phyloP scores from a whole-genome alignment of 2,329 filamentous ascomycete genomes.

The Xylaria hypoxylon region DNA sequence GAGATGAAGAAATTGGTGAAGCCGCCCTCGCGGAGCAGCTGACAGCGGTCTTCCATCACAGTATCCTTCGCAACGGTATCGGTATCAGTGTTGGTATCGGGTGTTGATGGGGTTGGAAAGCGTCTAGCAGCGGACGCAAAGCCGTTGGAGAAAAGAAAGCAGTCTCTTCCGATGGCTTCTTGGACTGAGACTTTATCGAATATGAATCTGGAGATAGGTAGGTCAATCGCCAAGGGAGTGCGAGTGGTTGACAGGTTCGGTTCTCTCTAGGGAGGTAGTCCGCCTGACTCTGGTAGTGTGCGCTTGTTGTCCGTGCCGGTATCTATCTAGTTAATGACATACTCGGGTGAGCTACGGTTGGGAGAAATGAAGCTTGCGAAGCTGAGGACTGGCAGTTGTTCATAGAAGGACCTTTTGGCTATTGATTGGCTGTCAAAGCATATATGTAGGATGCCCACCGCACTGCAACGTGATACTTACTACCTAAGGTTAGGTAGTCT shows the following conservation, averaged over 20 bases:
- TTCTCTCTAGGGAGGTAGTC: conserved; percentile 1
- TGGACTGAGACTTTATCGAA: not conserved
- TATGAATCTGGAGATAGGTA: not conserved
- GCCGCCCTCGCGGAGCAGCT: conserved; percentile 64
- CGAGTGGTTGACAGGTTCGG: conserved; percentile 27
- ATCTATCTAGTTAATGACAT: no score
- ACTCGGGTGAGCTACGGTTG: not conserved
- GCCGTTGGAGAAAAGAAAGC: not conserved
- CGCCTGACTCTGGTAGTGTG: not conserved
- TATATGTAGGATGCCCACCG: not conserved
- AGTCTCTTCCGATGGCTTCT: not conserved
- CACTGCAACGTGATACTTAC: not conserved
- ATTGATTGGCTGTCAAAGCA: not conserved
- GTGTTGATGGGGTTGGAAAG: not conserved
- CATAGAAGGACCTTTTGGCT: not conserved
- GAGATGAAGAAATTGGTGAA: conserved; percentile 68
- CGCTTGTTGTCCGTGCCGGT: no score
- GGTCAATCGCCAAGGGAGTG: conserved; percentile 2
- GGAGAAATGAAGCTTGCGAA: not conserved
- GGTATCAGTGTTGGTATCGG: conserved; percentile 1
- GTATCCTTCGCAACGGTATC: conserved; percentile 49
- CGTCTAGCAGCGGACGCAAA: not conserved
- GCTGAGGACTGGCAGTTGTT: not conserved
- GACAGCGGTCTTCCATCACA: conserved; percentile 57
- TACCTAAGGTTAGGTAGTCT: no score